These are phyloP conservation scores for Candida oleophila DNA, from an alignment of 805 yeast genomes.

Conservation along the genomic window DNA sequence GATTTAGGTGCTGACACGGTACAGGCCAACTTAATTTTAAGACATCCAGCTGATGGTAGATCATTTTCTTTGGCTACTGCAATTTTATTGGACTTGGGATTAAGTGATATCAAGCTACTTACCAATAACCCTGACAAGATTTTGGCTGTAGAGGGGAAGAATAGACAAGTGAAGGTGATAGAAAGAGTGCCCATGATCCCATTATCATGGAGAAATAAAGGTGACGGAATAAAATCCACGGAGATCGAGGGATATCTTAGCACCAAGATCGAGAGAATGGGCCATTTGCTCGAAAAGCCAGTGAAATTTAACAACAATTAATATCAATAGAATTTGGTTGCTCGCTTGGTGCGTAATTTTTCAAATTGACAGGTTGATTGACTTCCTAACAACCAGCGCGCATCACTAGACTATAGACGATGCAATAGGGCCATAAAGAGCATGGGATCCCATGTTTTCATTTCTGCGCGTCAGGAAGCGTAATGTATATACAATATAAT, in stretches of 20 bases:
- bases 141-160: conserved; percentile 87
- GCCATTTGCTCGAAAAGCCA: conserved; percentile 71
- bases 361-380: no score
- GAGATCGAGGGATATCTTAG: conserved; percentile 92
- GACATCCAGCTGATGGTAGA: conserved; percentile 98
- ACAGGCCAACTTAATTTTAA: conserved; percentile 84
- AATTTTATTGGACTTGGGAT: conserved; percentile 79
- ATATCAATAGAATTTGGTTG: no score
- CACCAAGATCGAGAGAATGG: conserved; percentile 96
- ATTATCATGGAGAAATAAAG: conserved; percentile 67
- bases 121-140: conserved; percentile 98
- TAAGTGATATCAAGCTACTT: conserved; percentile 66
- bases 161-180: conserved; percentile 68
- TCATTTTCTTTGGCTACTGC: conserved; percentile 93
- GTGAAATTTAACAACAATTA: conserved; percentile 16
- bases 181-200: conserved; percentile 98
- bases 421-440: no score
- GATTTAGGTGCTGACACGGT: conserved; percentile 99
- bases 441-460: no score
- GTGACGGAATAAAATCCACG: conserved; percentile 67
- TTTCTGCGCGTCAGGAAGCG: no score
- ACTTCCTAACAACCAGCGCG: no score
- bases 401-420: no score
- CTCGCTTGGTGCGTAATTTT: no score
- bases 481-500: no score